Conservation (phyloP, 208 protist genomes). For the Leishmania arabica region DNA sequence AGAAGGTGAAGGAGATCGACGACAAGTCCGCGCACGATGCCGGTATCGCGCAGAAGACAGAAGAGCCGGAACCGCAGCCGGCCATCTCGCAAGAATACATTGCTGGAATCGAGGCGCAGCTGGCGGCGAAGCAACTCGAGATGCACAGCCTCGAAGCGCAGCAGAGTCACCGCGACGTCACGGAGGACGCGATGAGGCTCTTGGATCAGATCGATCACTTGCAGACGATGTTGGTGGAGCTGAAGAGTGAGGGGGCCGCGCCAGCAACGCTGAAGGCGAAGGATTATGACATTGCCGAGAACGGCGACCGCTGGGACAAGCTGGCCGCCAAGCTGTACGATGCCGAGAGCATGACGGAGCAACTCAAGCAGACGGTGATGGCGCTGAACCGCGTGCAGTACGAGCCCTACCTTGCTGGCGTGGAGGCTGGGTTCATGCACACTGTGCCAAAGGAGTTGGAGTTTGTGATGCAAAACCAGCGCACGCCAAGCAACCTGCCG, state of each 20-base stretch:
- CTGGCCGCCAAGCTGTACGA: conserved; percentile 79
- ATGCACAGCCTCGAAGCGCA: conserved; percentile 67
- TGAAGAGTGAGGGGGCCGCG: conserved; percentile 33
- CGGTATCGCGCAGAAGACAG: conserved; percentile 61
- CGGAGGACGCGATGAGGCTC: conserved; percentile 73
- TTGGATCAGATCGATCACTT: conserved; percentile 72
- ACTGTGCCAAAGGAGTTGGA: conserved; percentile 76
- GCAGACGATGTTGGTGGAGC: conserved; percentile 51
- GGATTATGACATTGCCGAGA: conserved; percentile 32
- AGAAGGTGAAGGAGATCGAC: conserved; percentile 65
- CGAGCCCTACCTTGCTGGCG: conserved; percentile 78
- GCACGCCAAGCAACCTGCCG: conserved; percentile 47
- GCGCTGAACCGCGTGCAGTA: conserved; percentile 85
- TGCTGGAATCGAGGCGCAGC: conserved; percentile 60
- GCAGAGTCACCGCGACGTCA: conserved; percentile 75
- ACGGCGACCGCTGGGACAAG: conserved; percentile 79
- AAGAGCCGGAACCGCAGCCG: conserved; percentile 14
- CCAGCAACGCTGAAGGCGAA: conserved; percentile 9
- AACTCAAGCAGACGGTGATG: conserved; percentile 68
- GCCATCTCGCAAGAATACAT: conserved; percentile 41
- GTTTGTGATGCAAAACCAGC: conserved; percentile 78
- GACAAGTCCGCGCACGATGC: conserved; percentile 78
- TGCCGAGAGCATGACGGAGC: conserved; percentile 63
- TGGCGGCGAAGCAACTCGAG: conserved; percentile 44
- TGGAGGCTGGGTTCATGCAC: conserved; percentile 72